Base-by-base conservation (phyloP, 768 basidiomycete genomes). In the Collybiopsis luxurians region DNA sequence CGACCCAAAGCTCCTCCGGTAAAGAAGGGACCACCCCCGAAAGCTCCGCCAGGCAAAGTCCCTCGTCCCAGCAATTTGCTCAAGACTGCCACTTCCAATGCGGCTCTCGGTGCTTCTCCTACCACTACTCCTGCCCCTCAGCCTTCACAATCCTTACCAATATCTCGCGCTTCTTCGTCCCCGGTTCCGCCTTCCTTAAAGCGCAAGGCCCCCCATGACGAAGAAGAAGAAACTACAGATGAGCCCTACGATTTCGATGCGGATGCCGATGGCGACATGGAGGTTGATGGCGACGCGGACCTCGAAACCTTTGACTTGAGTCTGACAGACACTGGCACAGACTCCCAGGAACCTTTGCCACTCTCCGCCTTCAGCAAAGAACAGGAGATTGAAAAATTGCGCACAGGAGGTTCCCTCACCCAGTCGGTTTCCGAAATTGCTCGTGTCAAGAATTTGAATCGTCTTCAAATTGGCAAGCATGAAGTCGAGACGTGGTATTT, bases 401-500 rank as follows among this genome's bases (percentile, higher is more conserved):
- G 97, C 21, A 96, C 95, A 17, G 93, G 93, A 11, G 97, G 97
- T 11, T 98, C 95, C 28, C 98, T 99, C 95, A 98, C 97, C 3
- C 97, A 99, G 73, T 93, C 92, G 47, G 92, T 98, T 59, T 96
- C 94, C 50, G 97, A 99, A 76, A 89, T 99, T 64, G 90, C 96
- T 17, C 87, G 97, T 52, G 97, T 99, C 66, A 98, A 98, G 79
- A 99, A 99, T 70, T 81, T 99, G 63, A 97, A 98, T 71, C 87
- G 91, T 57, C 82, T 99, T 27, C 94, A 96, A 70, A 98, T 99
- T 59, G 97, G 97, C 56, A 86, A 84, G 69, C 89, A 97, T 76
- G 93, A 97, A 74, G 92, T 99, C 63, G 97, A 99, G 64, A 89
- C 97, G n/a, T 99, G 97, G 97, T 99, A 99, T 73, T 98, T 98